phyloP scores from a whole-genome alignment of 1,284 basidiomycete genomes.

The Tylopilus sp. region DNA sequence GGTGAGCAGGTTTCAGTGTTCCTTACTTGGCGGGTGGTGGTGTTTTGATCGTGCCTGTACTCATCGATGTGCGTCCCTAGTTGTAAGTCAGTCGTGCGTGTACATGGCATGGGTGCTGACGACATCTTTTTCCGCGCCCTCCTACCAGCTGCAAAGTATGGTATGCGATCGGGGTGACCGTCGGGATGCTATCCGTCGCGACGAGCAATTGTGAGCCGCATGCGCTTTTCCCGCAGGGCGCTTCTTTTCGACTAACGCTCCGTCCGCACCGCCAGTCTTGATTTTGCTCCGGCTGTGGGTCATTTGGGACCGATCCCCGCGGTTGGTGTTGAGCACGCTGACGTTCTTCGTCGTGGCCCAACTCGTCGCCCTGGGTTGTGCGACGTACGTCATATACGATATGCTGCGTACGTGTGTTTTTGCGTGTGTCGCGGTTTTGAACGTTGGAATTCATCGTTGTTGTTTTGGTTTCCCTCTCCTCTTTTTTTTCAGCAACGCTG shows the following conservation, averaged over 20 bases:
- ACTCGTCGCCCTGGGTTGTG: slow-evolving; percentile 25
- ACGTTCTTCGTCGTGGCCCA: slow-evolving; percentile 34
- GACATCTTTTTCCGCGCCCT: neutral
- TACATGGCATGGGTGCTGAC: neutral
- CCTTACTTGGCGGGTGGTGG: neutral
- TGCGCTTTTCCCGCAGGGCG: too few relatives aligned
- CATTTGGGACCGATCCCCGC: slow-evolving; percentile 37
- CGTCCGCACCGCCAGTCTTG: slow-evolving; percentile 27
- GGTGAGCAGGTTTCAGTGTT: slow-evolving; percentile 10
- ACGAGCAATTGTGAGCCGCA: slow-evolving; percentile 38
- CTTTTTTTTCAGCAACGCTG: slow-evolving; percentile 23
- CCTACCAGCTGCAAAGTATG: slow-evolving; percentile 35
- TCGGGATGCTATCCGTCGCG: slow-evolving; percentile 38
- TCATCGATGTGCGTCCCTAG: slow-evolving; percentile 4
- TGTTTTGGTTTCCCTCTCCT: neutral
- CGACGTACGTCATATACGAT: slow-evolving; percentile 29
- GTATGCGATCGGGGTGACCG: slow-evolving; percentile 30
- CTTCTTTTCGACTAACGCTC: too few relatives aligned
- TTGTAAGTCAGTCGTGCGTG: slow-evolving; percentile 11
- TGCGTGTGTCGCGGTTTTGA: neutral
- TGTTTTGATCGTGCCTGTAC: neutral
- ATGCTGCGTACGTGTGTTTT: slow-evolving; percentile 38
- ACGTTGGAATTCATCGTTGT: neutral
- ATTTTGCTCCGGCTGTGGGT: slow-evolving; percentile 44
- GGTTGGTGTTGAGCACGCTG: slow-evolving; percentile 37